These are phyloP conservation scores for Apiospora koreana DNA, from an alignment of 2,329 filamentous ascomycete species.

Conservation along the genomic window DNA sequence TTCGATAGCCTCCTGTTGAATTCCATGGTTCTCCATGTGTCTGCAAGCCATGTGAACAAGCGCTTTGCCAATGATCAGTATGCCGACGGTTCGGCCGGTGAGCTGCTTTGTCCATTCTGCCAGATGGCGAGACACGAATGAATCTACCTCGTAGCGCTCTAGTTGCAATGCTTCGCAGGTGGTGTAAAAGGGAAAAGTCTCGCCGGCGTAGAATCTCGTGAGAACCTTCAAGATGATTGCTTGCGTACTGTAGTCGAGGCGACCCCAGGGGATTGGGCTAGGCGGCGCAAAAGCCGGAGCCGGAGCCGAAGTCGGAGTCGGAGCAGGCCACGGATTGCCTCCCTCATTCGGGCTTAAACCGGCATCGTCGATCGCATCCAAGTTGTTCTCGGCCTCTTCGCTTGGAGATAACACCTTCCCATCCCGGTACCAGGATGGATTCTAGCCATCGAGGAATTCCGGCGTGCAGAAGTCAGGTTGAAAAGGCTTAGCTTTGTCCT, in stretches of 20 bases:
- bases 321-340: neutral
- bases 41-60: neutral
- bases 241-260: neutral
- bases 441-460: neutral
- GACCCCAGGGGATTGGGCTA: neutral
- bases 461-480: neutral
- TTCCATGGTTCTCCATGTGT: neutral
- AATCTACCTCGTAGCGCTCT: neutral
- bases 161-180: neutral
- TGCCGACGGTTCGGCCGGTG: neutral
- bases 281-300: neutral
- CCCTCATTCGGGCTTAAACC: neutral
- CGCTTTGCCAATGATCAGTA: neutral
- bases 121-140: neutral
- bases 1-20: neutral
- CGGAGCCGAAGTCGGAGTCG: neutral
- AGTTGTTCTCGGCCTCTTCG: neutral
- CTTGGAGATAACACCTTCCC: neutral
- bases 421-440: neutral
- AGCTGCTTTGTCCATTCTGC: neutral
- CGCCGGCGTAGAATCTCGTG: neutral
- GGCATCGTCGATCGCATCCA: too few relatives aligned
- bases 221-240: neutral
- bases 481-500: neutral
- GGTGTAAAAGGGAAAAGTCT: neutral